Percentiles rank a stretch among this genome's conserved stretches.
phyloP scores from a whole-genome alignment of 1,284 basidiomycete genomes.

The Leccinum griseonigrum region DNA sequence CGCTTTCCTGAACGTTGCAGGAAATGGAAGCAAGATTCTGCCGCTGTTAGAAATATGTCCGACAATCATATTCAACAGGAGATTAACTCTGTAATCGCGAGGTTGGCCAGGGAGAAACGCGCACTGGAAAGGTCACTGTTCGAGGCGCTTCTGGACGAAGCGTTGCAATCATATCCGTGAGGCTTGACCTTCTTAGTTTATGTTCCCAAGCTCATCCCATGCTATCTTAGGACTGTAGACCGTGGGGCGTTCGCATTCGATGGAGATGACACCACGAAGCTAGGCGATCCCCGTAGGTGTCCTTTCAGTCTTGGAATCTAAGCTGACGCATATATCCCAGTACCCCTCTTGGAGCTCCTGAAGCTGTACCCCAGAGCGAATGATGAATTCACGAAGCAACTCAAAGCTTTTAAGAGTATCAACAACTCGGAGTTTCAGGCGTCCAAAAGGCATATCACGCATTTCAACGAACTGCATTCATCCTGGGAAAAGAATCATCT shows the following conservation, averaged over 20 bases:
- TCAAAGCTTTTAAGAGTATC: not conserved
- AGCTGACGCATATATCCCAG: slow-evolving; percentile 7
- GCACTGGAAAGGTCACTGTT: slow-evolving; percentile 17
- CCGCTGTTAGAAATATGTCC: not conserved
- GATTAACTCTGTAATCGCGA: too few relatives aligned
- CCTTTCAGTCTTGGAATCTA: not conserved
- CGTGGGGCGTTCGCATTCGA: slow-evolving; percentile 10
- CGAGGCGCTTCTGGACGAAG: slow-evolving; percentile 23
- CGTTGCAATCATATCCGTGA: slow-evolving; percentile 28
- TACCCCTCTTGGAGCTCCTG: slow-evolving; percentile 11
- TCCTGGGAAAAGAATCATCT: not conserved
- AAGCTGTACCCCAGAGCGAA: slow-evolving; percentile 19
- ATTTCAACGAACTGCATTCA: slow-evolving; percentile 16
- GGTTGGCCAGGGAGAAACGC: not conserved
- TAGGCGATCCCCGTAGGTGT: slow-evolving; percentile 12
- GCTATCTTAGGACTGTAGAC: slow-evolving; percentile 17
- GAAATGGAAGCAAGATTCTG: slow-evolving; percentile 22
- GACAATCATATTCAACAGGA: not conserved
- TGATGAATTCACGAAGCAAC: slow-evolving; percentile 5
- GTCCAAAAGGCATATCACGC: slow-evolving; percentile 25
- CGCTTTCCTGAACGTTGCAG: slow-evolving; percentile 24
- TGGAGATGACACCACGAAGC: not conserved
- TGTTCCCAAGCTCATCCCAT: not conserved
- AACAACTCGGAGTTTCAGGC: slow-evolving; percentile 8
- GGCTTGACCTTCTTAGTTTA: not conserved